phyloP scores from a whole-genome alignment of 139 green algal genomes.

The Chlorella sp. region DNA sequence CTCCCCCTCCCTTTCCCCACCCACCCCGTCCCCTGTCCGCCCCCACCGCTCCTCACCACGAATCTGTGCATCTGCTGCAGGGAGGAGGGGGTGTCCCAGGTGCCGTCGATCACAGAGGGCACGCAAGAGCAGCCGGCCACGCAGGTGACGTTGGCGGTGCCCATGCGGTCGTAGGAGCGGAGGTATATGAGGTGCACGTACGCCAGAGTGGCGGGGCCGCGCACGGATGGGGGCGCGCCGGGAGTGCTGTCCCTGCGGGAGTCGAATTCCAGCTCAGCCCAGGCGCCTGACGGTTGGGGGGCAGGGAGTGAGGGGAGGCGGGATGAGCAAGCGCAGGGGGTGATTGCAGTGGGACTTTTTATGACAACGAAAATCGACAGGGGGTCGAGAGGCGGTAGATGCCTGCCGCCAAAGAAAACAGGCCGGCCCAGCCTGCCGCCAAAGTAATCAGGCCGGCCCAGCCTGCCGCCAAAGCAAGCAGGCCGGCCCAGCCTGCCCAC shows the following conservation, averaged over 20 bases:
- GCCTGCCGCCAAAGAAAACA: no score
- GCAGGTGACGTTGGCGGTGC: neutral
- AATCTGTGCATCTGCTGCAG: slow-evolving; percentile 4
- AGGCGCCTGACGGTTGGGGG: neutral
- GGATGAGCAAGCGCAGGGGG: no score
- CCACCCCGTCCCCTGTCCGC: no score
- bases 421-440: neutral
- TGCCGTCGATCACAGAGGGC: neutral
- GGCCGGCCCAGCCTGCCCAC: neutral
- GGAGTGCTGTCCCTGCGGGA: neutral
- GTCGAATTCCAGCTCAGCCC: neutral
- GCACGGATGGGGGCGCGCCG: neutral
- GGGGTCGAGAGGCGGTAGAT: neutral
- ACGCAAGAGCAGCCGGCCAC: neutral
- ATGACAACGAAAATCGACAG: neutral
- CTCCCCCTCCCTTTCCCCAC: no score
- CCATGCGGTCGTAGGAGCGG: neutral
- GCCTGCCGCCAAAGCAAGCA: neutral
- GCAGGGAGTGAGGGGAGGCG: neutral
- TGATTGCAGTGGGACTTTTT: no score
- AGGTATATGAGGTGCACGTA: no score
- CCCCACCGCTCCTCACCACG: neutral
- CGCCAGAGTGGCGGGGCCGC: no score
- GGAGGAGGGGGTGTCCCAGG: neutral
- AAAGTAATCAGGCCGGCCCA: neutral